Evolutionary conservation across 108 stramenopile genomes (phyloP).

Genomic region (Fragilaria crotonensis): DNA sequence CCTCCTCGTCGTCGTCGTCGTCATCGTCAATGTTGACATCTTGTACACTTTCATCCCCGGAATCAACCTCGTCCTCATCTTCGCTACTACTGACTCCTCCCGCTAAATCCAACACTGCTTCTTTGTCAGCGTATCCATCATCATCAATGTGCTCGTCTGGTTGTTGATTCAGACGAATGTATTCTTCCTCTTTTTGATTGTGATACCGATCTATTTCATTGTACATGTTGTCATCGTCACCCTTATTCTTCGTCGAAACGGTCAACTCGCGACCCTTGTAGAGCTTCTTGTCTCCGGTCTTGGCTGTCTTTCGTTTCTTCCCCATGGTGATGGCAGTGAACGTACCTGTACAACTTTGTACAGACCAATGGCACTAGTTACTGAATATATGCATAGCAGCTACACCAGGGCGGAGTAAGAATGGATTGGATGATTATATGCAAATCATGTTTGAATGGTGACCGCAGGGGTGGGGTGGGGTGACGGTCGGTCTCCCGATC

Average conservation of each 20-base stretch:
- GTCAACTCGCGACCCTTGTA: conserved; percentile 27
- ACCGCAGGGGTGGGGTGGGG: too few relatives aligned
- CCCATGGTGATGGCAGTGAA: conserved; percentile 36
- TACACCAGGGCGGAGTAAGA: too few relatives aligned
- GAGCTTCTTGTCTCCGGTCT: conserved; percentile 61
- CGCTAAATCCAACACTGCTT: conserved; percentile 69
- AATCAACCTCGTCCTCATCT: conserved; percentile 14
- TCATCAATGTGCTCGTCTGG: conserved; percentile 23
- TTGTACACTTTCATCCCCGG: conserved; percentile 1
- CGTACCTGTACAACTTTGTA: too few relatives aligned
- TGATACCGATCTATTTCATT: conserved; percentile 48
- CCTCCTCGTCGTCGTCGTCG: conserved; percentile 5
- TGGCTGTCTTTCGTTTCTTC: conserved; percentile 56
- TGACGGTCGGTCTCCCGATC: too few relatives aligned
- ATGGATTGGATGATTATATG: too few relatives aligned
- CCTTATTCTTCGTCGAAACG: background rate
- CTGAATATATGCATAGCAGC: too few relatives aligned
- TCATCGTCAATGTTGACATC: background rate
- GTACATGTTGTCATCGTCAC: conserved; percentile 55
- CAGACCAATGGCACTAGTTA: too few relatives aligned
- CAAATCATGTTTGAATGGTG: too few relatives aligned
- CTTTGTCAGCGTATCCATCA: conserved; percentile 37
- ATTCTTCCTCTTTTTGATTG: conserved; percentile 36
- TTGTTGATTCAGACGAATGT: conserved; percentile 26
- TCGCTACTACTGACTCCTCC: conserved; percentile 18